Evolutionary conservation across 2,329 filamentous ascomycete species (phyloP), one percentile per base, ranked within the genome.

Genomic region (Diaporthe sp.): DNA sequence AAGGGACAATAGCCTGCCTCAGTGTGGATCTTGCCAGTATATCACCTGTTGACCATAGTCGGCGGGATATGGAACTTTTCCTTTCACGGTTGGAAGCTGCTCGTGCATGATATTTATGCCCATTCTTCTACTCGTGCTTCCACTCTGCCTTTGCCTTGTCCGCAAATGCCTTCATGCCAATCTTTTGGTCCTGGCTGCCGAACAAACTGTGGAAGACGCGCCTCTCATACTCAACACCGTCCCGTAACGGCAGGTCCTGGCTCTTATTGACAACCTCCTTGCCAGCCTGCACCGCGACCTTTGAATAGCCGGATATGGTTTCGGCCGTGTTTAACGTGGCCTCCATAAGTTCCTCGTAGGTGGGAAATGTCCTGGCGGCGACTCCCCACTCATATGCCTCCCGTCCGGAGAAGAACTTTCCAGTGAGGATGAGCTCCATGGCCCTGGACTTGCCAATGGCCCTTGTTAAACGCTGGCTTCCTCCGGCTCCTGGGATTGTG

Each of bases 181-280:
- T 94, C 89, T 98, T 99, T 87, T 99, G 97, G 85, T 99, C 97
- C 86, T 95, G 91, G 83, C 94, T 98, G 31, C 96, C 97, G 87
- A 99, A 99, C 81, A 98, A 82, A 37, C 92, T 90, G 85, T 99
- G 97, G 88, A 99, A 99, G 47, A 98, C 90, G 72, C 96, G 91
- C 82, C 97, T 90, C 90, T 99, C 97, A 85, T 92, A 98, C 86
- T 99, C 97, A 2, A 99, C 94, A 20, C 97, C 97, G 82, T 98
- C 97, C 80, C 94, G 88, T 76, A 99, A 87, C 4, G 93, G 89
- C 79, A 98, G 86, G 81, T 99, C 97, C 88, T 98, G 96, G 85
- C 95, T 98, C 92, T 98, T 98, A 84, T 98, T 98, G 74, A 99
- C 96, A n/a, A 97, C 96, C 88, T 99, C 97, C 89, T 99, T 99